phyloP scores from a whole-genome alignment of 805 yeast species.

The Ogataea minuta region DNA sequence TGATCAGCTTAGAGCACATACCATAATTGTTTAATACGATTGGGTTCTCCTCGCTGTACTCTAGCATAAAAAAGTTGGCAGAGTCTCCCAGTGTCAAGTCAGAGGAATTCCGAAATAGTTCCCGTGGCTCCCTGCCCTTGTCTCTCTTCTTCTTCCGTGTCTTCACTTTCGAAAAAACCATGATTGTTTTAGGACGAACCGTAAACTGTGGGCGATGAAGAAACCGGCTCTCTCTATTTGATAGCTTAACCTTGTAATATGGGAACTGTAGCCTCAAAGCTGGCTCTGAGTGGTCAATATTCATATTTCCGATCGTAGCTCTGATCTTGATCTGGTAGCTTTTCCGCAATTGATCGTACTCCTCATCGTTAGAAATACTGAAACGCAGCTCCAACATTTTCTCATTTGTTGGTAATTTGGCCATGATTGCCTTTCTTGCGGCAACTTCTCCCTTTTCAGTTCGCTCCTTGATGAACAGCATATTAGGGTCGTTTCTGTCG shows the following conservation, averaged over 20 bases:
- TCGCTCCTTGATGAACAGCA: slow-evolving; percentile 58
- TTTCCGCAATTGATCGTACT: slow-evolving; percentile 76
- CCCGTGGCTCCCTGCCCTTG: slow-evolving; percentile 75
- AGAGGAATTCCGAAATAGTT: slow-evolving; percentile 64
- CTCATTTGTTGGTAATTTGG: slow-evolving; percentile 53
- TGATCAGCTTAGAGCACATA: slow-evolving; percentile 91
- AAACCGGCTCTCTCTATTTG: slow-evolving; percentile 65
- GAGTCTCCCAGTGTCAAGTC: slow-evolving; percentile 86
- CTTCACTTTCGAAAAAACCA: slow-evolving; percentile 74
- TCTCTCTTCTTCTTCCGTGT: slow-evolving; percentile 85
- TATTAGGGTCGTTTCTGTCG: slow-evolving; percentile 84
- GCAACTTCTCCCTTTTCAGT: slow-evolving; percentile 12
- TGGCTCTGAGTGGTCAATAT: slow-evolving; percentile 88
- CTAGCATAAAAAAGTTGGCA: slow-evolving; percentile 73
- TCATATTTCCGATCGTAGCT: slow-evolving; percentile 85
- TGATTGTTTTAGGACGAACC: slow-evolving; percentile 72
- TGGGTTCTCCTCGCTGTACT: slow-evolving; percentile 89
- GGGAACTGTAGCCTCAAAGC: slow-evolving; percentile 88
- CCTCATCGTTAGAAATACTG: slow-evolving; percentile 84
- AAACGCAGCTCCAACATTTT: slow-evolving; percentile 57
- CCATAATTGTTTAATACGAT: slow-evolving; percentile 82
- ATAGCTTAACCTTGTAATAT: slow-evolving; percentile 74
- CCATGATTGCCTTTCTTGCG: slow-evolving; percentile 23
- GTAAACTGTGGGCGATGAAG: slow-evolving; percentile 79
- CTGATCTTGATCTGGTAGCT: slow-evolving; percentile 91